Evolutionary conservation across 202 grass and related monocot species (phyloP), one percentile per base, ranked within the genome.

Genomic region (Carex sylvatica): DNA sequence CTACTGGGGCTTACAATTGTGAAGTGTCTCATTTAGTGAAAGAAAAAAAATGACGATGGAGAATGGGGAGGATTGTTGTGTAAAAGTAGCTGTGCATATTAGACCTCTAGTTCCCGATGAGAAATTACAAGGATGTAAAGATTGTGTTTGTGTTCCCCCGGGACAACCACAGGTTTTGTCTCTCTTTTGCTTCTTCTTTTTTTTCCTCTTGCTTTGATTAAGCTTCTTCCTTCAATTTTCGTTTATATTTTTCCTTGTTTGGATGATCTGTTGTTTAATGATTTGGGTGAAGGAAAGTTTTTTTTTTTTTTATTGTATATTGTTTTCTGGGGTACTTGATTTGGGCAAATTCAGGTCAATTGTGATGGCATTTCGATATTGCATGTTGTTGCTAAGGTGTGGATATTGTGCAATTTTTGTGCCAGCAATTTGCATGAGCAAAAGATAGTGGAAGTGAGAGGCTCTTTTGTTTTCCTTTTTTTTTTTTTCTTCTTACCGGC

Each of bases 91-190:
- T 44, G 93, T 99, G 80, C 96, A 99, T 38, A 90, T 89, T 61
- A 86, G 96, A 64, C 96, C 96, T 65, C 91, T 99, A 85, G 92
- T 99, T 90, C 92, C 91, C 74, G 96, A 99, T 88, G 96, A 99
- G 91, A 95, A 93, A 86, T 85, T 92, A 71, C 93, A 92, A 87
- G 96, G 96, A 0, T 96, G 96, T 82, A 93, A 99, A 91, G 92
- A 95, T 86, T 99, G 96, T 76, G 93, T 99, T 82, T 36, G 86
- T 84, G 87, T 96, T 52, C 85, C 92, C 35, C 83, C 86, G 20
- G 88, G 83, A 58, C 94, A 96, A 86, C 96, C 96, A 14, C 96
- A 99, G 93, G 91, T 95, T 86, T 26, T 33, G 1, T 11, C 1
- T 82, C 62, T 61, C 52, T 26, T 36, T 36, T 36, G 35, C 35